Evolutionary conservation across 495 filamentous ascomycete species (phyloP), one percentile per base, ranked within the genome.

Genomic region (Lasiosphaeria miniovina): DNA sequence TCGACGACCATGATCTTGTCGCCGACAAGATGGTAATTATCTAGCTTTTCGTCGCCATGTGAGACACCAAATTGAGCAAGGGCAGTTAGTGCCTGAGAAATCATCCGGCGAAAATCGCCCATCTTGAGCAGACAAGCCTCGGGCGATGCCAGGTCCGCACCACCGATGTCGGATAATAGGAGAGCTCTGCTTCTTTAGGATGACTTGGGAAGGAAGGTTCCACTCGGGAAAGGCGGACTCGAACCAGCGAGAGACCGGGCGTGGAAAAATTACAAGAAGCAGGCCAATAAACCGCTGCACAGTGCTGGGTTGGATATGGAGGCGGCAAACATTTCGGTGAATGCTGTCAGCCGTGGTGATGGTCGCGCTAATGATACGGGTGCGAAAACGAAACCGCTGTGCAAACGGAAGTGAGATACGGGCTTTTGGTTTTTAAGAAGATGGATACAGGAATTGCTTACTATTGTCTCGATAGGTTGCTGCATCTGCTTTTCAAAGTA

Each of bases 151-250:
- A 60, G 49, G 34, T 48, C 59, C 8, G 32, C 53, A 35, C 55
- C 54, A 49, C 63, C 59, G 8, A 65, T 59, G 46, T 65, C 55
- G 4, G 59, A 65, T 32, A 61, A 3, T 5, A 61, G 41, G 3
- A 65, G 45, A 11, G 59, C 63, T 65, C n/a, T 61, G 54, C 14
- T 51, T 57, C 41, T 65, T 65, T 4, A 61, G 33, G 24, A 61
- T 53, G 7, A 65, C 9, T 12, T 17, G 17, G 3, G 52, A 35
- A 49, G 63, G 59, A 49, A 65, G 52, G 49, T 8, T 61, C 59
- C 56, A 65, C 36, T 65, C 63, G 15, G 63, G 59, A 56, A 65
- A 61, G 6, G 11, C 17, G 36, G 41, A 60, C 1, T 54, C 31
- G 58, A 60, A 60, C 58, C 58, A 60, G 14, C 40, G 12, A 3